phyloP scores from a whole-genome alignment of 805 yeast genomes.

The Debaryomyces tyrocola region DNA sequence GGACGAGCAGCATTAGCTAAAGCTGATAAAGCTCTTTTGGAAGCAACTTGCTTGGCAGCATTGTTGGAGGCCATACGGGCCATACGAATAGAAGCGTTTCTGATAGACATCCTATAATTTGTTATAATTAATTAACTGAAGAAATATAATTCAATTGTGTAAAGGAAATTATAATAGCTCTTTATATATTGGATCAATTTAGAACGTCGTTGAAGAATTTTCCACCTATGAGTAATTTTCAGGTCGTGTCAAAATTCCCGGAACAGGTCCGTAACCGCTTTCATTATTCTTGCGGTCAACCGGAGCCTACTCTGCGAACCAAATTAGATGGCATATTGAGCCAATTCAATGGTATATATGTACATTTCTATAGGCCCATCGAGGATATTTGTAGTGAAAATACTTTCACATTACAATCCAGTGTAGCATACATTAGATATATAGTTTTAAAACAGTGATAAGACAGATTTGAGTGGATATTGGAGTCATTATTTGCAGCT shows the following conservation, averaged over 20 bases:
- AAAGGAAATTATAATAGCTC: constrained; percentile 1
- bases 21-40: constrained; percentile 68
- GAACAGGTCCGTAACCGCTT: constrained; percentile 9
- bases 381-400: too few species aligned
- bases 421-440: too few species aligned
- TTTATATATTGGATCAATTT: constrained; percentile 2
- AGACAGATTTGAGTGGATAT: too few species aligned
- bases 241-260: constrained; percentile 5
- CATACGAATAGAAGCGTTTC: constrained; percentile 44
- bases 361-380: too few species aligned
- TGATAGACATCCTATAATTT: constrained; percentile 37
- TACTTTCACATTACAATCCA: too few species aligned
- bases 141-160: constrained; percentile 2
- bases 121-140: neutral
- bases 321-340: too few species aligned
- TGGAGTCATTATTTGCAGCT: too few species aligned
- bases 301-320: neutral
- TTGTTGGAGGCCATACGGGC: constrained; percentile 48
- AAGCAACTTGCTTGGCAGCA: constrained; percentile 44
- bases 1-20: constrained; percentile 49
- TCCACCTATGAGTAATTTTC: constrained; percentile 7
- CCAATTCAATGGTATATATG: too few species aligned
- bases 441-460: too few species aligned
- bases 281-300: constrained; percentile 1
- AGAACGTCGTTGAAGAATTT: constrained; percentile 1